Conservation (phyloP, 495 filamentous ascomycete species). For the Daldinia caldariorum region DNA sequence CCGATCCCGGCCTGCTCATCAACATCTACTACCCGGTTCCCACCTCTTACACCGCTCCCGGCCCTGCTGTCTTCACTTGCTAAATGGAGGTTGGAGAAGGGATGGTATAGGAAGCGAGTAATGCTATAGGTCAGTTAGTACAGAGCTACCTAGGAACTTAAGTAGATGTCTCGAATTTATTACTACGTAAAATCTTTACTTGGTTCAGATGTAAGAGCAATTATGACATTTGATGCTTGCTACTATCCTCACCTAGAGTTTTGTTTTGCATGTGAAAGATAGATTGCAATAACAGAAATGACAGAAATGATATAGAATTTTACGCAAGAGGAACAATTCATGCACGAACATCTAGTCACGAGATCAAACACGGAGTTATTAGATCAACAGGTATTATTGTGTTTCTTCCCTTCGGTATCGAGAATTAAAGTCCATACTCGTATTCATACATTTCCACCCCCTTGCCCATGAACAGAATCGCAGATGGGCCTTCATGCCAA, state of each 20-base stretch:
- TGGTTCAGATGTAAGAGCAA: no score
- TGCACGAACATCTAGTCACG: neutral
- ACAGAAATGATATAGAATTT: no score
- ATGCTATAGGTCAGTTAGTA: no score
- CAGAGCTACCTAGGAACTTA: no score
- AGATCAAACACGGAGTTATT: neutral
- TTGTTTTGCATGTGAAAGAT: no score
- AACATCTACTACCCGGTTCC: conserved; percentile 54
- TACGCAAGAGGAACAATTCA: neutral
- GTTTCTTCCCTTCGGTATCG: conserved; percentile 36
- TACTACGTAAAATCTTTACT: no score
- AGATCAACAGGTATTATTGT: neutral
- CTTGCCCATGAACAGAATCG: neutral
- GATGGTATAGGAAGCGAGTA: no score
- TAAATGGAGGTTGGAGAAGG: no score
- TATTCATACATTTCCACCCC: conserved; percentile 6
- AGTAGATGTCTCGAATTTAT: no score
- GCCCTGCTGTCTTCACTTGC: conserved; percentile 59
- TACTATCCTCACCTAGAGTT: no score
- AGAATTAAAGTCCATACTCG: conserved; percentile 37
- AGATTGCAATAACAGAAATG: no score
- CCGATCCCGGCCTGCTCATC: conserved; percentile 50
- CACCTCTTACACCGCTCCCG: conserved; percentile 52
- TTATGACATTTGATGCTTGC: no score
- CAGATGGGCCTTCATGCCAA: neutral